Evolutionary conservation across 2,329 filamentous ascomycete genomes (phyloP).

Genomic region (Camillea tinctor): DNA sequence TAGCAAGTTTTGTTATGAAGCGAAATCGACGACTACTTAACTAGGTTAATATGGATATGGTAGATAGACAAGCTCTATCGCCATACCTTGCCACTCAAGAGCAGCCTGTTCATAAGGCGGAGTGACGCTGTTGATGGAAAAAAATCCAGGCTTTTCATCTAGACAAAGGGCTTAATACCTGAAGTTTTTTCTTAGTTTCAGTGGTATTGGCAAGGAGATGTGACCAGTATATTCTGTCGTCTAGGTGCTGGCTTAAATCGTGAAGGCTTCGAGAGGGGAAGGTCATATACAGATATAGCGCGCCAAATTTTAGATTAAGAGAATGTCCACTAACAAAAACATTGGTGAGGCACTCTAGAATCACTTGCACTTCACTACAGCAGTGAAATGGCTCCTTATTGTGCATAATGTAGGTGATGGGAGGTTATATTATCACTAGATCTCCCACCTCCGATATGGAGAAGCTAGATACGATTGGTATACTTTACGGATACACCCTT

Average conservation of each 20-base stretch:
- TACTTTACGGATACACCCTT: slow-evolving; percentile 32
- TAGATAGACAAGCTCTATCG: not conserved
- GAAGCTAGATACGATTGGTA: slow-evolving; percentile 30
- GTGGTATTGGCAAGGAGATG: slow-evolving; percentile 39
- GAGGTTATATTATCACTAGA: slow-evolving; percentile 29
- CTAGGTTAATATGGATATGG: slow-evolving; percentile 1
- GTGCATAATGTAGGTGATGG: slow-evolving; percentile 43
- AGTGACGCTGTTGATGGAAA: not conserved
- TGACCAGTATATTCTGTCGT: slow-evolving; percentile 39
- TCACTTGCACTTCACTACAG: not conserved
- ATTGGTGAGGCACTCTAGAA: slow-evolving; percentile 2
- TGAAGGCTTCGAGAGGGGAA: slow-evolving; percentile 40
- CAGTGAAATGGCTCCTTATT: slow-evolving; percentile 37
- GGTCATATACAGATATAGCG: slow-evolving; percentile 36
- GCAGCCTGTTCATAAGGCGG: slow-evolving; percentile 7
- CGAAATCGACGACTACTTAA: not conserved
- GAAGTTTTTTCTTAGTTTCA: slow-evolving; percentile 33
- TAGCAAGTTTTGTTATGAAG: not conserved
- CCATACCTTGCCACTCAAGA: slow-evolving; percentile 4
- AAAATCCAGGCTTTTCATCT: slow-evolving; percentile 3
- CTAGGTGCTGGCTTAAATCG: slow-evolving; percentile 42
- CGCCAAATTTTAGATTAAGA: slow-evolving; percentile 9
- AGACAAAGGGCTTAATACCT: not conserved
- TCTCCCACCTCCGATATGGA: slow-evolving; percentile 20
- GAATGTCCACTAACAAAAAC: slow-evolving; percentile 1